A percentile compares a stretch with the other conserved stretches of the same genome.
phyloP scores from a whole-genome alignment of 2,329 filamentous ascomycete species.

The Ceratocystis diversiconidia region DNA sequence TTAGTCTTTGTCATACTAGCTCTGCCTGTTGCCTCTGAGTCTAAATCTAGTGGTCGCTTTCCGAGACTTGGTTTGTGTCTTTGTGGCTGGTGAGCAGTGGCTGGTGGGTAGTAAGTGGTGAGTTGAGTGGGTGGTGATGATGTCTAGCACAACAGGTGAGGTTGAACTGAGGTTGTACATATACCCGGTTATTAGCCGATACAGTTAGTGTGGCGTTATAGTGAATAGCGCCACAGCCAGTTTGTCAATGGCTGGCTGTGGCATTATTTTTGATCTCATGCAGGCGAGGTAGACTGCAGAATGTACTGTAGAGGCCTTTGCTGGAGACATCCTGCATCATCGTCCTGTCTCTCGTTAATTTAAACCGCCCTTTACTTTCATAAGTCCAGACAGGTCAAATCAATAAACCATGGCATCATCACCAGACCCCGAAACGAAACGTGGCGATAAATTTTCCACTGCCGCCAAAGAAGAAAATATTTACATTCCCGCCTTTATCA shows the following conservation, averaged over 20 bases:
- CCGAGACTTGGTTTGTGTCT: background rate
- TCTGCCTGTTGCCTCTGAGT: background rate
- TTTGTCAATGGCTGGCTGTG: background rate
- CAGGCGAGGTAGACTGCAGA: background rate
- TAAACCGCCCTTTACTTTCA: background rate
- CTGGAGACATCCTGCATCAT: background rate
- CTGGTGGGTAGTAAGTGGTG: no score
- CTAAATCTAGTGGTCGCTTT: background rate
- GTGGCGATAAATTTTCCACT: conserved; percentile 20
- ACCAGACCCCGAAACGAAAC: conserved; percentile 4
- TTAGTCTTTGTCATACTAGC: background rate
- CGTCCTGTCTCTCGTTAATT: background rate
- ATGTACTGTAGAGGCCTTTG: background rate
- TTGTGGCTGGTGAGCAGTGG: background rate
- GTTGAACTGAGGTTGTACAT: background rate
- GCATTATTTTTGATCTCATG: background rate
- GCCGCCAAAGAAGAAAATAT: conserved; percentile 81
- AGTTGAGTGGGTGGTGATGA: background rate
- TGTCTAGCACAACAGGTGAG: background rate
- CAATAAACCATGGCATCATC: background rate
- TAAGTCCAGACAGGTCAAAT: background rate
- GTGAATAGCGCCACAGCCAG: no score
- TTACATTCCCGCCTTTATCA: conserved; percentile 97
- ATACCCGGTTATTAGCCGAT: background rate
- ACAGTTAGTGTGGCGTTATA: background rate